Conservation (phyloP, 352 stramenopile genomes). For the Globisporangium sylvaticum region DNA sequence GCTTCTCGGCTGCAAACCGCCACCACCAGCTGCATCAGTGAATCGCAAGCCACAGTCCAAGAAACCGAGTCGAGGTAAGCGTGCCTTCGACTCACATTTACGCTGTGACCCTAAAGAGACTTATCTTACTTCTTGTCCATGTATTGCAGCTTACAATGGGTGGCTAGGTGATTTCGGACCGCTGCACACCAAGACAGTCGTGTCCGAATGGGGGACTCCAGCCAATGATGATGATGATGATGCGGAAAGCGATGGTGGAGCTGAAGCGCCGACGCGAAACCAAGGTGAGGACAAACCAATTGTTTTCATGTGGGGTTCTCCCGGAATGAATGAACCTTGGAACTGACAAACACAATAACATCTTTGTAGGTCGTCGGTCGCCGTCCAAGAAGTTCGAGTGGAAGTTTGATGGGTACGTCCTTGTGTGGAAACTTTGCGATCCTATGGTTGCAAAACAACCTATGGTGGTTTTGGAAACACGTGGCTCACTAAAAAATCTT, state of each 20-base stretch:
- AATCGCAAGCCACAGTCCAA: constrained; percentile 13
- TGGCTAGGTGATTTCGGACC: constrained; percentile 77
- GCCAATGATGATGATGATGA: constrained; percentile 19
- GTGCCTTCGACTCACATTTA: background rate
- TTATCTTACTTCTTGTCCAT: background rate
- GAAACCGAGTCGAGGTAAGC: constrained; percentile 17
- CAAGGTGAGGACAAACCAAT: background rate
- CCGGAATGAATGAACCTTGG: background rate
- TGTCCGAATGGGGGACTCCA: constrained; percentile 37
- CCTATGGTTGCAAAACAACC: background rate
- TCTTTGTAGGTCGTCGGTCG: background rate
- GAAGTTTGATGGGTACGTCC: constrained; percentile 59
- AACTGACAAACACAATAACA: background rate
- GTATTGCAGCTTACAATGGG: constrained; percentile 50
- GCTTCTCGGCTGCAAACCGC: constrained; percentile 46
- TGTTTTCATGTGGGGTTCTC: background rate
- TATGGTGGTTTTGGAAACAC: background rate
- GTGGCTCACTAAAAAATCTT: background rate
- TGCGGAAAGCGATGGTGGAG: constrained; percentile 12
- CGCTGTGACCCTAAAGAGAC: background rate
- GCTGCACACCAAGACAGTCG: constrained; percentile 68
- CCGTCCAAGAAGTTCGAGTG: constrained; percentile 36
- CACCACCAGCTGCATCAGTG: constrained; percentile 1
- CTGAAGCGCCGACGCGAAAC: background rate
- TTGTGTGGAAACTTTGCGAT: background rate